phyloP scores from a whole-genome alignment of 2,329 filamentous ascomycete genomes.

The Hypocreales sp. region DNA sequence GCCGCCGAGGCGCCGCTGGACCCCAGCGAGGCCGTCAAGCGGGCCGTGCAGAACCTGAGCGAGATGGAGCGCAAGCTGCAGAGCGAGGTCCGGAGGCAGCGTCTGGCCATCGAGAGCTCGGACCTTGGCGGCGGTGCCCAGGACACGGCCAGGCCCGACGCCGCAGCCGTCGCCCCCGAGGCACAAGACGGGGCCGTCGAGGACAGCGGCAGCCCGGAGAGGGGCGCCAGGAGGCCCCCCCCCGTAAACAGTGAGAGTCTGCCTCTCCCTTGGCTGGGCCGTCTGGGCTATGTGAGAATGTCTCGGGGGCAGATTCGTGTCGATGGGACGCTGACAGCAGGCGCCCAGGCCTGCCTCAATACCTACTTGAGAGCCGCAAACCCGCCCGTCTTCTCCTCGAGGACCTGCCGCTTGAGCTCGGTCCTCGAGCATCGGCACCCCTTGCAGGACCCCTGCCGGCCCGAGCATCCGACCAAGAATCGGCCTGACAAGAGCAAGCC shows the following conservation, averaged over 20 bases:
- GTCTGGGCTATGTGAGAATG: conserved; percentile 64
- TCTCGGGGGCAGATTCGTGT: conserved; percentile 2
- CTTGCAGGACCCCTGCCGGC: conserved; percentile 56
- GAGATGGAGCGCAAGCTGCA: conserved; percentile 33
- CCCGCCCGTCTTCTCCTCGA: conserved; percentile 76
- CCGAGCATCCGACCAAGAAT: conserved; percentile 74
- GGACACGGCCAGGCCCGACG: not conserved
- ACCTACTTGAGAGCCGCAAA: conserved; percentile 75
- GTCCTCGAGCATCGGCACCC: conserved; percentile 83
- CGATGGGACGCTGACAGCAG: not conserved
- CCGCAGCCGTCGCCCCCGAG: conserved; percentile 5
- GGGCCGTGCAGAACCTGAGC: conserved; percentile 27
- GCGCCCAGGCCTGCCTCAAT: conserved; percentile 62
- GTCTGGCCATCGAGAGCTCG: conserved; percentile 28
- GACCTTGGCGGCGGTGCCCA: conserved; percentile 6
- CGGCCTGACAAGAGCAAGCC: conserved; percentile 61
- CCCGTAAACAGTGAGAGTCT: conserved; percentile 71
- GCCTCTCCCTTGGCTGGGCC: conserved; percentile 79
- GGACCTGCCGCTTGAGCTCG: conserved; percentile 80
- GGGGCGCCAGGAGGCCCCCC: conserved; percentile 42
- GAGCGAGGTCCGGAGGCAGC: conserved; percentile 26
- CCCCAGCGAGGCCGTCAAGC: conserved; percentile 15
- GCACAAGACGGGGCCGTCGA: conserved; percentile 4
- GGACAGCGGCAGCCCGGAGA: conserved; percentile 13
- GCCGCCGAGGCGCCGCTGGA: not conserved